Evolutionary conservation across 2,329 filamentous ascomycete genomes (phyloP).

Genomic region (Aspergillus sp.): DNA sequence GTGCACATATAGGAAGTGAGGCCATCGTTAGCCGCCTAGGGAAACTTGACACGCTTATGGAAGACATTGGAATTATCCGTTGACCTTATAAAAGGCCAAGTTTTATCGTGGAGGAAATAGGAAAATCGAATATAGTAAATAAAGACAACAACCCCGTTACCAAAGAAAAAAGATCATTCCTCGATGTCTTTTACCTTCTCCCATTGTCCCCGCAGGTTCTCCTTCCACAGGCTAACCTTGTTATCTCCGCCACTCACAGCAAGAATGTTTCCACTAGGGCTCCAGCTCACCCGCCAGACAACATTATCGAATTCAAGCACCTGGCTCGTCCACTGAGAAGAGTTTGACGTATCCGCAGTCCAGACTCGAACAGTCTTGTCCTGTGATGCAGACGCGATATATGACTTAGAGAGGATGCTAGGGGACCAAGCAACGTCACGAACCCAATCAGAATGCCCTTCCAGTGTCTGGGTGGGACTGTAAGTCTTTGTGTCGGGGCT

Average conservation of each 20-base stretch:
- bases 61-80: neutral
- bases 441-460: conserved; percentile 93
- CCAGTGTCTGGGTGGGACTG: conserved; percentile 57
- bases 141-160: conserved; percentile 9
- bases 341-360: conserved; percentile 70
- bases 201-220: conserved; percentile 95
- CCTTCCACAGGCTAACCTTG: conserved; percentile 97
- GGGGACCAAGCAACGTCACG: conserved; percentile 97
- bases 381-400: conserved; percentile 93
- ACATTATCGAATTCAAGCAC: conserved; percentile 83
- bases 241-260: conserved; percentile 94
- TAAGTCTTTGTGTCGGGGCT: conserved; percentile 55
- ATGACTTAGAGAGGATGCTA: conserved; percentile 90
- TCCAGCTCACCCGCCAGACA: conserved; percentile 97
- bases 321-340: conserved; percentile 79
- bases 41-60: neutral
- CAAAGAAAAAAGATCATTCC: conserved; percentile 55
- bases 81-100: neutral
- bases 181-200: conserved; percentile 96
- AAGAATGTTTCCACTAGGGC: conserved; percentile 91
- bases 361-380: conserved; percentile 98
- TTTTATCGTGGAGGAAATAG: conserved; percentile 33
- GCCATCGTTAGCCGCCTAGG: neutral
- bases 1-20: neutral
- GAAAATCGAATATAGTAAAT: conserved; percentile 1